phyloP scores from a whole-genome alignment of 23 red algal species.

The Rhodosorus marinus region DNA sequence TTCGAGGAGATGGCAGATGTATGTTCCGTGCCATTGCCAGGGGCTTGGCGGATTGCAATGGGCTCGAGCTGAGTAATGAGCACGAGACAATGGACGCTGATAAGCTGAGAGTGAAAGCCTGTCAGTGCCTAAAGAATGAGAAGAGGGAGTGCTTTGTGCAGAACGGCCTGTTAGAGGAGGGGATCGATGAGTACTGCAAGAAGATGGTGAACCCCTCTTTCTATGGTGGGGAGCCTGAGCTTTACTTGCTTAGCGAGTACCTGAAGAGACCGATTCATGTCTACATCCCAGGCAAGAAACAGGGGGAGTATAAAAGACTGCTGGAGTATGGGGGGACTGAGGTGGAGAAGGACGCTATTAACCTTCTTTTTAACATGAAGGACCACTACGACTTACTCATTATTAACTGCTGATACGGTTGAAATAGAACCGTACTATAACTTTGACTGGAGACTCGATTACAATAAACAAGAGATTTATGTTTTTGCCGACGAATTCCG shows the following conservation, averaged over 20 bases:
- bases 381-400: constrained; percentile 87
- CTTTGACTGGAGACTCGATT: no score
- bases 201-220: constrained; percentile 50
- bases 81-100: constrained; percentile 81
- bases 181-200: constrained; percentile 45
- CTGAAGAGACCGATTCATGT: constrained; percentile 59
- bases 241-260: constrained; percentile 58
- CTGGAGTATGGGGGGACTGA: constrained; percentile 64
- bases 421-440: no score
- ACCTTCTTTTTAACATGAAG: constrained; percentile 56
- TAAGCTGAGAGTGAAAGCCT: constrained; percentile 55
- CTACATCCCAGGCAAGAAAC: constrained; percentile 15
- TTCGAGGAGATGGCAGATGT: constrained; percentile 74
- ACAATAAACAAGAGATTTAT: no score
- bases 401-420: neutral
- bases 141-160: constrained; percentile 34
- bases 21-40: constrained; percentile 90
- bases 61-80: constrained; percentile 37
- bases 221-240: constrained; percentile 85
- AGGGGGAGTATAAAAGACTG: constrained; percentile 40
- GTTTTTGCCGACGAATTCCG: no score
- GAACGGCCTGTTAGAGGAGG: constrained; percentile 63
- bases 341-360: constrained; percentile 18
- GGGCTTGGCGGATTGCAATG: constrained; percentile 42
- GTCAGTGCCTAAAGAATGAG: constrained; percentile 37